phyloP scores from a whole-genome alignment of 352 stramenopile species.

The Phytophthora pini region DNA sequence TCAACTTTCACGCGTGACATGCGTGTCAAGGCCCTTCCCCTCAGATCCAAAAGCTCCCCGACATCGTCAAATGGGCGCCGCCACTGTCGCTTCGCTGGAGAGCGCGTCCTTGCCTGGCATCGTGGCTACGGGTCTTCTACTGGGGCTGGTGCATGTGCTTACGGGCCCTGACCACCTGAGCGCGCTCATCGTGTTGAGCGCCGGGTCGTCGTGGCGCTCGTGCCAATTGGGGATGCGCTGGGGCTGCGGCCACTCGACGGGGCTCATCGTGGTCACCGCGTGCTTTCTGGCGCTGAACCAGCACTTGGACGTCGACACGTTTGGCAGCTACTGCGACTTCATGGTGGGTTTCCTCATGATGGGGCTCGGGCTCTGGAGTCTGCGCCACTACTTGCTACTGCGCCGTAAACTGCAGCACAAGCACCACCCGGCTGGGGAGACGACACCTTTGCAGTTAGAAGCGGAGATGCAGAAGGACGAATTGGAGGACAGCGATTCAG shows the following conservation, averaged over 20 bases:
- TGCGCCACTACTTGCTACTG: constrained; percentile 60
- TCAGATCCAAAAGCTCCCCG: constrained; percentile 3
- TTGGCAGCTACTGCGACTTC: constrained; percentile 71
- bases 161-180: constrained; percentile 87
- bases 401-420: constrained; percentile 36
- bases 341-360: constrained; percentile 83
- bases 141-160: constrained; percentile 60
- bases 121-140: constrained; percentile 46
- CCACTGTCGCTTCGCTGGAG: constrained; percentile 39
- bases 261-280: constrained; percentile 74
- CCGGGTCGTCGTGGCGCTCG: constrained; percentile 68
- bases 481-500: constrained; percentile 27
- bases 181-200: constrained; percentile 85
- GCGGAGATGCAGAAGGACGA: constrained; percentile 18
- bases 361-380: constrained; percentile 57
- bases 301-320: constrained; percentile 51
- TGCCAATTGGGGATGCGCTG: constrained; percentile 88
- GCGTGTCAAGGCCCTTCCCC: constrained; percentile 3
- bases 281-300: constrained; percentile 64
- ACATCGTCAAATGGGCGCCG: constrained; percentile 24
- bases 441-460: constrained; percentile 39
- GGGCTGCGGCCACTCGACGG: constrained; percentile 88
- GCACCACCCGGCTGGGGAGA: constrained; percentile 29
- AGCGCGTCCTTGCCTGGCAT: constrained; percentile 46
- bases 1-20: neutral